phyloP scores from a whole-genome alignment of 768 basidiomycete genomes.

The Boletus insuetus region DNA sequence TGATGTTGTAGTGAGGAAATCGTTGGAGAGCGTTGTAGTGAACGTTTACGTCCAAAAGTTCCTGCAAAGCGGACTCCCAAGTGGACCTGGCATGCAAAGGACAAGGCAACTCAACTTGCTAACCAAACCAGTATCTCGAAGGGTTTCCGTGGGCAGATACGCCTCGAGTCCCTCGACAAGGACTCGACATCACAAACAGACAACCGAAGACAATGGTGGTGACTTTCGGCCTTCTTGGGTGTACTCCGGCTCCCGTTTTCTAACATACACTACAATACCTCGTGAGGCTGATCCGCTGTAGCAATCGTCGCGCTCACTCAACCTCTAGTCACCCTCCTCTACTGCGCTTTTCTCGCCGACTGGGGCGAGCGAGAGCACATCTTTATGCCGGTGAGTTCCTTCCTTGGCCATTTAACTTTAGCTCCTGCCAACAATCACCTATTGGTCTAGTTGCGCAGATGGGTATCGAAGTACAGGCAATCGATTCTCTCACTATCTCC shows the following conservation, averaged over 20 bases:
- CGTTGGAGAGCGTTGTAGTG: too few relatives aligned
- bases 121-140: background rate
- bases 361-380: conserved; percentile 73
- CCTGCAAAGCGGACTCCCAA: background rate
- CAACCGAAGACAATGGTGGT: conserved; percentile 15
- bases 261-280: conserved; percentile 56
- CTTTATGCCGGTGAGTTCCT: conserved; percentile 56
- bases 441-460: conserved; percentile 50
- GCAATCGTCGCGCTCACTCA: background rate
- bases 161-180: conserved; percentile 19
- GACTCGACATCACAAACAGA: conserved; percentile 5
- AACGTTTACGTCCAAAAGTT: too few relatives aligned
- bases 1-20: too few relatives aligned
- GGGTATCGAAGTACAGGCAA: conserved; percentile 48
- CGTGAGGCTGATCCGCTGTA: conserved; percentile 33
- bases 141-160: conserved; percentile 2
- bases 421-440: background rate
- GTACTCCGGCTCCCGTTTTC: conserved; percentile 47
- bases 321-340: conserved; percentile 48
- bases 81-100: conserved; percentile 3
- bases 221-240: conserved; percentile 66
- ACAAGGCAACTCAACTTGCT: conserved; percentile 5
- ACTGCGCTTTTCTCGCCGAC: conserved; percentile 61
- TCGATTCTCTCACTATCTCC: conserved; percentile 58
- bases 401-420: background rate